Conservation (phyloP, 441 rosid genomes). For the Manihot esculenta region DNA sequence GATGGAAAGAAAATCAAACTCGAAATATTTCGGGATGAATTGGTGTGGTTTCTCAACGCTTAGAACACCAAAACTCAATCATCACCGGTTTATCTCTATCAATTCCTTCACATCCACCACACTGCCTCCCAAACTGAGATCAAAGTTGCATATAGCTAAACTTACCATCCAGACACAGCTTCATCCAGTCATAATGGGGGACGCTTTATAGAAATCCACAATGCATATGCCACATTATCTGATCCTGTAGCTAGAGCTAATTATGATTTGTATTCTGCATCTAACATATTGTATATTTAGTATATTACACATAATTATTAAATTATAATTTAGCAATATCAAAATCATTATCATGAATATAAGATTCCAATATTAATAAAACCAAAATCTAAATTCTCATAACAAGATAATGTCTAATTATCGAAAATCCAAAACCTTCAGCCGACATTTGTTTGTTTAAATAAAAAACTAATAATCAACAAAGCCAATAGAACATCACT, state of each 20-base stretch:
- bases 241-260: constrained; percentile 31
- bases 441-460: too few relatives aligned
- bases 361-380: too few relatives aligned
- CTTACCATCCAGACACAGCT: constrained; percentile 19
- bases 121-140: constrained; percentile 28
- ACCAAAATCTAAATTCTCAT: too few relatives aligned
- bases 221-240: constrained; percentile 33
- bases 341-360: too few relatives aligned
- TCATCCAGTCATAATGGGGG: background rate
- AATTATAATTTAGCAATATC: too few relatives aligned
- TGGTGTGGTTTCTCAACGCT: too few relatives aligned
- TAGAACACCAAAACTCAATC: background rate
- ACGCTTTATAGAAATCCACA: constrained; percentile 26
- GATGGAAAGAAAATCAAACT: too few relatives aligned
- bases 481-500: background rate
- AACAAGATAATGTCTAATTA: background rate
- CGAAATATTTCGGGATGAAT: too few relatives aligned
- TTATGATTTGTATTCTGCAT: constrained; percentile 35
- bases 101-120: constrained; percentile 25
- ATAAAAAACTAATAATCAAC: too few relatives aligned
- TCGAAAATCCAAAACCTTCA: background rate
- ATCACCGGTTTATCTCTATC: constrained; percentile 12
- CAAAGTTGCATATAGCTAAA: constrained; percentile 38
- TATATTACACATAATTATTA: too few relatives aligned
- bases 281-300: too few relatives aligned